A percentile compares a stretch with the other conserved stretches of the same genome.
These are phyloP conservation scores for Coelastrella sp. DNA, from an alignment of 139 green algal genomes.

Conservation along the genomic window DNA sequence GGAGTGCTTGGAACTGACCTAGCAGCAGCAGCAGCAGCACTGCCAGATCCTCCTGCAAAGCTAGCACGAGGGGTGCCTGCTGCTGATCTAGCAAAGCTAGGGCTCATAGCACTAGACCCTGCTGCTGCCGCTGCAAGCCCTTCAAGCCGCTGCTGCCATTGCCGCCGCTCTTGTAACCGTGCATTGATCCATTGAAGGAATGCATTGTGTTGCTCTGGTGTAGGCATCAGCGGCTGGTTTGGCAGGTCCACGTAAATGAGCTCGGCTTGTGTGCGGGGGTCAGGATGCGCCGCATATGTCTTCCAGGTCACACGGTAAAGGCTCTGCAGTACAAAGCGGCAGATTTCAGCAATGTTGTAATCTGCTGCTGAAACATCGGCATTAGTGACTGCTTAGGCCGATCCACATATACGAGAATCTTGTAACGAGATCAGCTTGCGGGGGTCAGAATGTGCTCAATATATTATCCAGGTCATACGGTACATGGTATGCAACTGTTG, in stretches of 20 bases:
- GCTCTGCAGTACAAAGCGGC: neutral
- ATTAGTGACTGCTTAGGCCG: neutral
- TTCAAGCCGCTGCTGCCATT: conserved; percentile 2
- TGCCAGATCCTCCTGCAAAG: neutral
- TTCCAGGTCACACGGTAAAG: neutral
- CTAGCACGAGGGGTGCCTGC: neutral
- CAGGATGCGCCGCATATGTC: neutral
- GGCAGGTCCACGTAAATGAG: neutral
- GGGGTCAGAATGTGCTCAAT: too few relatives aligned
- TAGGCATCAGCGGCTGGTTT: neutral
- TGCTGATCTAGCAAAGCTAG: neutral
- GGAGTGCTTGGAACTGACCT: neutral
- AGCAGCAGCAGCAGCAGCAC: neutral
- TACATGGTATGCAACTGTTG: too few relatives aligned
- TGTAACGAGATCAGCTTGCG: neutral
- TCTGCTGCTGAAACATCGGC: neutral
- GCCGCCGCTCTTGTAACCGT: neutral
- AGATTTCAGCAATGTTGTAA: neutral
- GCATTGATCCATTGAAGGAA: neutral
- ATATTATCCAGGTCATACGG: too few relatives aligned
- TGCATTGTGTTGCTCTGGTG: neutral
- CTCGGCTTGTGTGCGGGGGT: neutral
- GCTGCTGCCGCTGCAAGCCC: neutral
- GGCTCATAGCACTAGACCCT: neutral
- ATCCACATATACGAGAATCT: neutral